Conservation (phyloP, 1,284 basidiomycete species). For the Moesziomyces parantarcticus region DNA sequence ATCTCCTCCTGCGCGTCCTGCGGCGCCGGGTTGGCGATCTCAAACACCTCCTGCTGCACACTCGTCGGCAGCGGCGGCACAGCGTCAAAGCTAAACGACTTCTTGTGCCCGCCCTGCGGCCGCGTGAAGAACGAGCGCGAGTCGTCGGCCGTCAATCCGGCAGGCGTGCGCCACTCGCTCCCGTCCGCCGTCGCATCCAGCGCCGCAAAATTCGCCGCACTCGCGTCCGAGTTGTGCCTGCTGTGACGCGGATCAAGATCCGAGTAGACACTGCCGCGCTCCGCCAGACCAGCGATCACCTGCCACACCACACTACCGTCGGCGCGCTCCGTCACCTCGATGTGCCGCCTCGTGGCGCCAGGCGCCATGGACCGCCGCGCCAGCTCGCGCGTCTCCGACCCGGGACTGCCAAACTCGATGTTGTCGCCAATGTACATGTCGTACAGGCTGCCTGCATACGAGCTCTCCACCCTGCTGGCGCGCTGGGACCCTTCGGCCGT, state of each 20-base stretch:
- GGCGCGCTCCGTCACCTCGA: conserved; percentile 61
- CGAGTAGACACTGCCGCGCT: conserved; percentile 51
- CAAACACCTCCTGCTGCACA: conserved; percentile 15
- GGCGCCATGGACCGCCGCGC: conserved; percentile 5
- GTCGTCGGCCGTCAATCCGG: conserved; percentile 50
- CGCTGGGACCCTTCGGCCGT: conserved; percentile 10
- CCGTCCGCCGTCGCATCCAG: conserved; percentile 2
- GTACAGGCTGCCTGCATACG: conserved; percentile 58
- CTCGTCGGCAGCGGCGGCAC: neutral
- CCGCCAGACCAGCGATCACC: conserved; percentile 58
- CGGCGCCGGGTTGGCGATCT: conserved; percentile 20
- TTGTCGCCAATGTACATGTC: conserved; percentile 50
- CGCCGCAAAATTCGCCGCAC: neutral
- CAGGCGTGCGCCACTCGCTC: conserved; percentile 14
- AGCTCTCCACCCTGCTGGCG: conserved; percentile 28
- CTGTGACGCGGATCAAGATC: conserved; percentile 37
- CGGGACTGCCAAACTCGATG: conserved; percentile 19
- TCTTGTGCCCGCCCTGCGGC: conserved; percentile 19
- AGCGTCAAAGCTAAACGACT: conserved; percentile 36
- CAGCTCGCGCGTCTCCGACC: conserved; percentile 4
- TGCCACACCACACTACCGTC: conserved; percentile 63
- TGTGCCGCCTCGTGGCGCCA: conserved; percentile 35
- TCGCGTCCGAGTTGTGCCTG: conserved; percentile 11
- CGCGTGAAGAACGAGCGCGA: conserved; percentile 49
- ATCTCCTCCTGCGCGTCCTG: conserved; percentile 3